Conservation (phyloP, 495 filamentous ascomycete genomes). For the Pseudoneurospora amorphoporcata region DNA sequence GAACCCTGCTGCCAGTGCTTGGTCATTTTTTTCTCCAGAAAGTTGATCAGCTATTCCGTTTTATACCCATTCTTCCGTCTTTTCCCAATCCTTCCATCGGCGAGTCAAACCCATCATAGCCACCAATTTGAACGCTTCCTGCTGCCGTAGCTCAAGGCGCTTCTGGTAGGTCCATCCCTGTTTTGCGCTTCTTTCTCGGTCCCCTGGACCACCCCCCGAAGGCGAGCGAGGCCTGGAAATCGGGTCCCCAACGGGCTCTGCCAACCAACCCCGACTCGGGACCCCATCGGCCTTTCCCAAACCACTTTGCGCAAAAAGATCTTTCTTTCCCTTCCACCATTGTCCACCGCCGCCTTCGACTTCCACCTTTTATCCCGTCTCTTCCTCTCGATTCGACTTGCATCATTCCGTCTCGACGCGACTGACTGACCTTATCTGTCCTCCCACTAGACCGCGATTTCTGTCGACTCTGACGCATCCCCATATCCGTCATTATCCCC, state of each 20-base stretch:
- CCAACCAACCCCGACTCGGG: neutral
- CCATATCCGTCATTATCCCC: neutral
- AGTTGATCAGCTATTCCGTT: neutral
- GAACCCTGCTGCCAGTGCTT: neutral
- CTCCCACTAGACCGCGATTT: neutral
- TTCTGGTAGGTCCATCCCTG: neutral
- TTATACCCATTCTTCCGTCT: neutral
- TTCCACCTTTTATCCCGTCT: neutral
- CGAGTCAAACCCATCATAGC: neutral
- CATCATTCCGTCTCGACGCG: neutral
- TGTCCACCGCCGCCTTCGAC: neutral
- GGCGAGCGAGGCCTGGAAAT: neutral
- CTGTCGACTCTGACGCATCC: neutral
- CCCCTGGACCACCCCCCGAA: neutral
- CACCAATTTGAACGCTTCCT: neutral
- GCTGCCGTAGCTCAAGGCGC: neutral
- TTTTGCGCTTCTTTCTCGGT: neutral
- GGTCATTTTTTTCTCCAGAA: neutral
- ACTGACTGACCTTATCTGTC: neutral
- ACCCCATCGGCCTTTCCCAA: neutral
- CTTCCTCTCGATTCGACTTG: neutral
- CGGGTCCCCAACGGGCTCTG: neutral
- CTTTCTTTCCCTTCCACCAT: neutral
- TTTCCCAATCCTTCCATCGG: neutral
- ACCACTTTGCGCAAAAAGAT: neutral